Evolutionary conservation across 2,329 filamentous ascomycete genomes (phyloP), one percentile per base, ranked within the genome.

Genomic region (Neodidymelliopsis sp.): DNA sequence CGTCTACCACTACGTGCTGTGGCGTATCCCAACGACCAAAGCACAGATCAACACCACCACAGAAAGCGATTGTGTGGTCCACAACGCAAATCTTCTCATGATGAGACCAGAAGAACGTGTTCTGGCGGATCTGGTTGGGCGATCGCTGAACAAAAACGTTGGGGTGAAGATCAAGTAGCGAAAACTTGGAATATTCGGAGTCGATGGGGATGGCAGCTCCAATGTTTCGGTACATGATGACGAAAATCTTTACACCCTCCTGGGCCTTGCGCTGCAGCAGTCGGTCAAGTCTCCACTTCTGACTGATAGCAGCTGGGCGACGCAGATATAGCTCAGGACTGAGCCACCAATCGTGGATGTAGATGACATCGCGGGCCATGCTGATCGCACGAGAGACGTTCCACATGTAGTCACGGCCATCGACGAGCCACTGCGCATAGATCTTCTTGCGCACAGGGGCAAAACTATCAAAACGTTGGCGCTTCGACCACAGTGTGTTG

Each of bases 291-390:
- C 94, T 86, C 94, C 94, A 99, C 74, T 97, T 97, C 71, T 97
- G 93, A 68, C 92, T 97, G 74, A 97, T 97, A 34, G 90, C 91
- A 18, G 94, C 89, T 42, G 94, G 94, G 49, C 94, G 84, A 52
- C 94, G 85, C 86, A 97, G 87, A 76, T 99, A 99, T 33, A 99
- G 77, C 73, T 99, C 93, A 1, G 94, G 94, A 62, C 90, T 97
- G 29, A 99, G 77, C 94, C 94, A 99, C 94, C 94, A 99, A 73
- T 97, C 94, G 71, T 99, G 94, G 55, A 99, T 97, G 74, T 97
- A 97, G 62, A 99, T 93, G 54, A 97, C 93, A 75, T 97, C 94
- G 65, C 90, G 90, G 7, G 94, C 94, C 85, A 97, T 96, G 69
- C 91, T 94, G 65, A 99, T 95, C 10, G 94, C 94, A 57, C 93